Percentiles rank a stretch among this genome's conserved stretches.
These are phyloP conservation scores for Linnemannia exigua DNA, from an alignment of 192 early-diverging fungal species.

Conservation along the genomic window DNA sequence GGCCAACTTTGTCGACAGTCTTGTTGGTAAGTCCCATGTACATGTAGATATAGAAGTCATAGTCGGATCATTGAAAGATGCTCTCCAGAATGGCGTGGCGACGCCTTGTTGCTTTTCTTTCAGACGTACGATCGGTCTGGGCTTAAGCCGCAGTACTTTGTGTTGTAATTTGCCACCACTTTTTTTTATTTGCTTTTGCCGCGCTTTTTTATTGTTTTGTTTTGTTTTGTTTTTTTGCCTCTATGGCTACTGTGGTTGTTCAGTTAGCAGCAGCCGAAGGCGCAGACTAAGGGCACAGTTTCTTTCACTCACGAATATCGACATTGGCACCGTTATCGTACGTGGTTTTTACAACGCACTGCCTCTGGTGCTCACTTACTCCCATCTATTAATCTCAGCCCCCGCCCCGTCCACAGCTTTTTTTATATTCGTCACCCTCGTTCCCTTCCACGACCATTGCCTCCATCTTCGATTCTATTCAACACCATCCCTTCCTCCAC, in stretches of 20 bases:
- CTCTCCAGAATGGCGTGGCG: neutral
- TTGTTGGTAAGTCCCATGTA: conserved; percentile 47
- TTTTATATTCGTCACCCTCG: neutral
- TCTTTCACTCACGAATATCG: neutral
- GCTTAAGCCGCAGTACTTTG: conserved; percentile 1
- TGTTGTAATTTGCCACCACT: conserved; percentile 5
- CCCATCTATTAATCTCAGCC: neutral
- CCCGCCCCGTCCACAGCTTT: neutral
- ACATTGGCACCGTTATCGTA: neutral
- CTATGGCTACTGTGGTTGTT: neutral
- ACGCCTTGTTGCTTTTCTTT: neutral
- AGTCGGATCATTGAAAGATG: neutral
- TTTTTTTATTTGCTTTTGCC: conserved; percentile 20
- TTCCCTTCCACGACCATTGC: neutral
- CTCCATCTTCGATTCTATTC: neutral
- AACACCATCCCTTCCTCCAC: neutral
- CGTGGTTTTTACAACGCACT: neutral
- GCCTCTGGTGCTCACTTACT: neutral
- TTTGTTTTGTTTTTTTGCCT: conserved; percentile 6
- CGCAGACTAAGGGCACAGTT: neutral
- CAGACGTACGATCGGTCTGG: neutral
- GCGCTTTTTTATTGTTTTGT: conserved; percentile 29
- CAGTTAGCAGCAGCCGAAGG: neutral
- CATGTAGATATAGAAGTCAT: neutral
- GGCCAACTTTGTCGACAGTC: conserved; percentile 54